Evolutionary conservation across 805 yeast genomes (phyloP).

Genomic region (Candida railenensis): DNA sequence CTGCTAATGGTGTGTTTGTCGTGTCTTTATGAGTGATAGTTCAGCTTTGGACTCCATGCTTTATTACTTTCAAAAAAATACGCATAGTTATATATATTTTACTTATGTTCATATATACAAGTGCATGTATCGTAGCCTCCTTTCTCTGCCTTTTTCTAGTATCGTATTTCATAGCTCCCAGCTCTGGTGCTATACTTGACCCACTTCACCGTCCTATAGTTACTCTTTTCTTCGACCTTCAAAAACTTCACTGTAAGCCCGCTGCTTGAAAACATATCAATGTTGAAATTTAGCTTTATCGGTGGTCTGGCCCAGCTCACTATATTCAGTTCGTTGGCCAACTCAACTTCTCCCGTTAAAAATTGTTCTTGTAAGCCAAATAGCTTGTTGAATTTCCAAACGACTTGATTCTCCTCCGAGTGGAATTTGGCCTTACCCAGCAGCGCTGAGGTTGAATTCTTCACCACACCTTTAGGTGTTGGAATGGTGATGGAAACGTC

Average conservation of each 20-base stretch:
- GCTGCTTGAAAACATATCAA: conserved; percentile 74
- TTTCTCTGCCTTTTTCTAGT: conserved; percentile 29
- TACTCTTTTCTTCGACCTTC: conserved; percentile 56
- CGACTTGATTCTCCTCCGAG: conserved; percentile 60
- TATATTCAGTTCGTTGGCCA: conserved; percentile 24
- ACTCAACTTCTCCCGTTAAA: conserved; percentile 50
- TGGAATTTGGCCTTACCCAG: conserved; percentile 61
- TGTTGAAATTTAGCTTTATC: conserved; percentile 61
- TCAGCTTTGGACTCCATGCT: no score
- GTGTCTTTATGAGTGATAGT: no score
- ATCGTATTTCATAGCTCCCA: conserved; percentile 80
- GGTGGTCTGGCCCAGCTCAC: conserved; percentile 71
- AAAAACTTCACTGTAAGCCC: conserved; percentile 75
- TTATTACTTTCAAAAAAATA: no score
- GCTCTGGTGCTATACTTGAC: conserved; percentile 75
- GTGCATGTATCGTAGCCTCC: no score
- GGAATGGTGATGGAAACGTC: conserved; percentile 67
- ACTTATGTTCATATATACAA: no score
- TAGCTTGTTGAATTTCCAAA: conserved; percentile 72
- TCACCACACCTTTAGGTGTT: conserved; percentile 48
- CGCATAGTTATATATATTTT: no score
- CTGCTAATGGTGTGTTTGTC: no score
- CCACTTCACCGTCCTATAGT: conserved; percentile 81
- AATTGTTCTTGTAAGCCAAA: conserved; percentile 65
- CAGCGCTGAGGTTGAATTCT: conserved; percentile 32